Conservation (phyloP, 495 filamentous ascomycete species). For the Podospora anserina region DNA sequence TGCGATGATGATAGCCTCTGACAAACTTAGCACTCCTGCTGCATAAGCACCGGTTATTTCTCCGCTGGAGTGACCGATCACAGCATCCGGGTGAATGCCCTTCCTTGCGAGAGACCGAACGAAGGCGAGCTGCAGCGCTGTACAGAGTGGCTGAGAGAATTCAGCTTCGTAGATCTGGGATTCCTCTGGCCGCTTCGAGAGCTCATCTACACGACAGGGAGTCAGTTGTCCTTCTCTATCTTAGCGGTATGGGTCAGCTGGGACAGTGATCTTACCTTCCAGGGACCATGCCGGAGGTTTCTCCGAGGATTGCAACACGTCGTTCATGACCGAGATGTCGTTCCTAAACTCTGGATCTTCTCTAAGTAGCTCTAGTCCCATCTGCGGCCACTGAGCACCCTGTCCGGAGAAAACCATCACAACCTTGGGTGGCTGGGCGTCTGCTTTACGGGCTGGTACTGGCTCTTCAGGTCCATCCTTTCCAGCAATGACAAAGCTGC, state of each 20-base stretch:
- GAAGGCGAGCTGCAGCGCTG: slow-evolving; percentile 48
- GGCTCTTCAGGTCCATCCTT: not conserved
- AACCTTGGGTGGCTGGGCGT: not conserved
- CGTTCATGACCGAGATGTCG: not conserved
- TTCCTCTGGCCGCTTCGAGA: not conserved
- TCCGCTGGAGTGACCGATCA: slow-evolving; percentile 59
- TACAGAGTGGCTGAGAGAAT: slow-evolving; percentile 43
- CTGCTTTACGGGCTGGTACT: not conserved
- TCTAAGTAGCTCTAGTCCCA: slow-evolving; percentile 16
- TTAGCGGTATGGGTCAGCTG: too few species aligned
- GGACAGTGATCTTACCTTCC: not conserved
- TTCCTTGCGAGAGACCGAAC: slow-evolving; percentile 46
- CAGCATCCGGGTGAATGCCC: slow-evolving; percentile 44
- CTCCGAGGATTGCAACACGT: not conserved
- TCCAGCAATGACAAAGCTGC: not conserved
- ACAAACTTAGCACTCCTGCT: slow-evolving; percentile 37
- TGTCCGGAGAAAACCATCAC: slow-evolving; percentile 19
- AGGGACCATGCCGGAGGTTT: not conserved
- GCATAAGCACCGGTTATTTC: slow-evolving; percentile 52
- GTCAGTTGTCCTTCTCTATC: not conserved
- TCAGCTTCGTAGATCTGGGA: not conserved
- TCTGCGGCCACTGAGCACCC: slow-evolving; percentile 32
- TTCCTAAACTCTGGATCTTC: not conserved
- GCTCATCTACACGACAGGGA: not conserved
- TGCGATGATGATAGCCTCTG: slow-evolving; percentile 48